phyloP scores from a whole-genome alignment of 169 alveolate species.

The Plasmodium falciparum region DNA sequence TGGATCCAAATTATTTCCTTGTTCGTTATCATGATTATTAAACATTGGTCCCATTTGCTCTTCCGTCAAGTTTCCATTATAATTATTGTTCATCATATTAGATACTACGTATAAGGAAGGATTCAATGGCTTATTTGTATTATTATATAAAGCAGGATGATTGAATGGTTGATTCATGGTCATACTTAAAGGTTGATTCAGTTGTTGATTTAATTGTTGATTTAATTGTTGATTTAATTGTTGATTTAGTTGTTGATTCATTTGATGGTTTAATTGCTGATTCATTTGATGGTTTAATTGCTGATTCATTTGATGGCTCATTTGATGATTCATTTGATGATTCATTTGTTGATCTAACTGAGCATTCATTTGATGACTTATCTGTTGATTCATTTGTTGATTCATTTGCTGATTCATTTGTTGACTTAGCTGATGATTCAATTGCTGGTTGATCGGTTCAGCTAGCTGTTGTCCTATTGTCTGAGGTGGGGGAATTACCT shows the following conservation, averaged over 20 bases:
- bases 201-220: neutral
- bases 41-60: constrained; percentile 11
- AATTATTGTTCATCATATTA: constrained; percentile 20
- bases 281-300: neutral
- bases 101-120: constrained; percentile 13
- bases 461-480: constrained; percentile 2
- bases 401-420: constrained; percentile 17
- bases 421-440: constrained; percentile 11
- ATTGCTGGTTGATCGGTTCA: neutral
- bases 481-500: neutral
- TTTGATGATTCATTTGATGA: neutral
- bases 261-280: constrained; percentile 2
- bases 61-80: constrained; percentile 15
- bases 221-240: constrained; percentile 4
- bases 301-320: neutral
- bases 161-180: constrained; percentile 5
- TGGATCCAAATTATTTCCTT: constrained; percentile 10
- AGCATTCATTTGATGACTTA: constrained; percentile 14
- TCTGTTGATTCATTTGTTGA: constrained; percentile 7
- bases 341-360: neutral
- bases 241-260: neutral
- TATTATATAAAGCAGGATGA: neutral
- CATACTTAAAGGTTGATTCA: constrained; percentile 6
- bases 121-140: neutral
- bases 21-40: constrained; percentile 25